Evolutionary conservation across 108 stramenopile species (phyloP).

Genomic region (Pinguiococcus pyrenoidosus): DNA sequence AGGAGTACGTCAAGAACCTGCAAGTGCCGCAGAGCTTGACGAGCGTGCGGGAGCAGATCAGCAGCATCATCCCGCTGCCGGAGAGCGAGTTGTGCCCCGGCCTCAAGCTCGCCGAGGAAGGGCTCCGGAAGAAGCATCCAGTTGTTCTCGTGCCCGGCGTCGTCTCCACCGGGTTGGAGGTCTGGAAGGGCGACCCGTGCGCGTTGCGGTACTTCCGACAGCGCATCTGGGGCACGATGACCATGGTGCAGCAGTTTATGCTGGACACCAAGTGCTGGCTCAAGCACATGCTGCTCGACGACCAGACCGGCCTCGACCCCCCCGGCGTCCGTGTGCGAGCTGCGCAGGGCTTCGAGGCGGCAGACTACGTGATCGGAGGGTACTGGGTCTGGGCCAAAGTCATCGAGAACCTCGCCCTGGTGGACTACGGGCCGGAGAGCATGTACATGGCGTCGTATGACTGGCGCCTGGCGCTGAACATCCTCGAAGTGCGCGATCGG

Average conservation of each 20-base stretch:
- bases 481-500: conserved; percentile 63
- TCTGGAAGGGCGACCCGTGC: conserved; percentile 64
- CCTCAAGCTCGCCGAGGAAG: too few relatives aligned
- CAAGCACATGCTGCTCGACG: conserved; percentile 58
- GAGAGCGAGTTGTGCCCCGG: too few relatives aligned
- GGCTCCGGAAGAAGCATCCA: conserved; percentile 46
- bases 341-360: conserved; percentile 63
- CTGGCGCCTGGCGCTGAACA: conserved; percentile 60
- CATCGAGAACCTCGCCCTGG: conserved; percentile 63
- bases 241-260: conserved; percentile 51
- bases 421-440: conserved; percentile 57
- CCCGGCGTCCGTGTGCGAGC: conserved; percentile 49
- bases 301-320: conserved; percentile 60
- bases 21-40: too few relatives aligned
- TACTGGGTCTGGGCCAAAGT: conserved; percentile 58
- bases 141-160: conserved; percentile 74
- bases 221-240: conserved; percentile 59
- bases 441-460: conserved; percentile 75
- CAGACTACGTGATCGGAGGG: conserved; percentile 62
- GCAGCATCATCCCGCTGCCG: too few relatives aligned
- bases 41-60: too few relatives aligned
- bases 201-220: conserved; percentile 60
- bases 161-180: conserved; percentile 64
- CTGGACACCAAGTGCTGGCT: conserved; percentile 59
- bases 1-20: too few relatives aligned